phyloP scores from a whole-genome alignment of 306 rosid species.

The Pueraria montana region DNA sequence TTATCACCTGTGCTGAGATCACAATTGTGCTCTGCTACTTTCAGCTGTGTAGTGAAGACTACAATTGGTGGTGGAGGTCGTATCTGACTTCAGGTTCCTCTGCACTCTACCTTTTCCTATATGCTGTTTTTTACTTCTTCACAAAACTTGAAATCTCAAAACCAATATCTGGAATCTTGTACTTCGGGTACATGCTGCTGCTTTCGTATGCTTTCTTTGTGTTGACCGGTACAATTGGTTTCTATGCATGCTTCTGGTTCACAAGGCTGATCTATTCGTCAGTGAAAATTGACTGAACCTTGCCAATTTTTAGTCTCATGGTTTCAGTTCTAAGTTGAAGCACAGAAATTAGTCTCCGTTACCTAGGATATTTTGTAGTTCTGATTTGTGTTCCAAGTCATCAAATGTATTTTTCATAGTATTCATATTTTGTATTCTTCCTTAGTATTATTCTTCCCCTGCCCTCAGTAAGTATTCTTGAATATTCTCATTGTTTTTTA shows the following conservation, averaged over 20 bases:
- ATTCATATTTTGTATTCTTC: slow-evolving; percentile 6
- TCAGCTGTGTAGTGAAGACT: slow-evolving; percentile 46
- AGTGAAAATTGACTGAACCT: slow-evolving; percentile 43
- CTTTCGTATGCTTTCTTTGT: slow-evolving; percentile 45
- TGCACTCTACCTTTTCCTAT: slow-evolving; percentile 49
- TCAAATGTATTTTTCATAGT: not conserved
- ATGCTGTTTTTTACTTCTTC: slow-evolving; percentile 41
- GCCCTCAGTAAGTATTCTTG: not conserved
- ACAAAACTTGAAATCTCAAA: slow-evolving; percentile 40
- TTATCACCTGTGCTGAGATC: slow-evolving; percentile 46
- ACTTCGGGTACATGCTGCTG: slow-evolving; percentile 47
- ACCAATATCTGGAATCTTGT: slow-evolving; percentile 37
- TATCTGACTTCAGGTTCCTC: slow-evolving; percentile 50
- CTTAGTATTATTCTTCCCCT: not conserved
- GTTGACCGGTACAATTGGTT: slow-evolving; percentile 47
- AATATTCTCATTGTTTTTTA: not conserved
- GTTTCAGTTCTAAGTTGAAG: slow-evolving; percentile 24
- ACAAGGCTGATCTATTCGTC: slow-evolving; percentile 47
- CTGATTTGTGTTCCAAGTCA: slow-evolving; percentile 6
- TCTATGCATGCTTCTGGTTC: slow-evolving; percentile 48
- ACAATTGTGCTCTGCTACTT: slow-evolving; percentile 43
- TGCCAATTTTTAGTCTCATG: not conserved
- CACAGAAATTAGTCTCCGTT: slow-evolving; percentile 12
- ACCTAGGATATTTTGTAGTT: not conserved
- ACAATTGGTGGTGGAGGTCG: slow-evolving; percentile 51